Evolutionary conservation across 2,329 filamentous ascomycete species (phyloP), one percentile per base, ranked within the genome.

Genomic region (Cordyceps fumosorosea): DNA sequence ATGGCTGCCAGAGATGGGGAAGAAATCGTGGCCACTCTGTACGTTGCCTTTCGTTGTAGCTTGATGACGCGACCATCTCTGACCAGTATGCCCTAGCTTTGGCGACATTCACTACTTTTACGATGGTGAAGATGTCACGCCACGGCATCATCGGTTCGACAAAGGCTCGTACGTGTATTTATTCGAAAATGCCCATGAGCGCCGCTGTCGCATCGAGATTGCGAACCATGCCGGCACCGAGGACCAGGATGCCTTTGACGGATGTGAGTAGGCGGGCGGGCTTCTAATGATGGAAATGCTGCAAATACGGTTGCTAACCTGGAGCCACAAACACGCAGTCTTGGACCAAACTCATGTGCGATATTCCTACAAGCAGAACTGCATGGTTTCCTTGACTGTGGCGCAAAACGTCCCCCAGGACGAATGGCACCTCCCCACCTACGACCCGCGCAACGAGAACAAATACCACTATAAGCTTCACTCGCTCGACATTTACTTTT

Each of bases 91-190:
- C 18, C 8, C 20, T 67, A 93, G 89, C 69, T 92, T 90, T 69
- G 88, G 84, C 65, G 90, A 93, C 70, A 72, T 92, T 60, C 90
- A 93, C 73, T 93, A 92, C 74, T 91, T 86, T 74, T 91, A 92
- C 75, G 82, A 83, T 29, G 81, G 86, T n/a, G 86, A 87, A 2
- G 80, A 81, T 6, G 79, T 81, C 62, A 85, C 82, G 62, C 89
- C 89, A 34, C 84, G 81, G n/a, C 90, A 93, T 73, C 88, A 93
- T 73, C 86, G 89, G 57, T 93, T 93, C 73, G 87, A 91, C 73
- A 89, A 89, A 72, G 84, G 86, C 53, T 92, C 89, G 8, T 93
- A 93, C 72, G 83, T 93, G 62, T 93, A 93, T 71, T 78, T 93
- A 6, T 92, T 91, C 72, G 88, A 92, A 73, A 89, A 90, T 71